A percentile compares a stretch with the other conserved stretches of the same genome.
phyloP scores from a whole-genome alignment of 2,329 filamentous ascomycete species.

The Xylariaceae sp. region DNA sequence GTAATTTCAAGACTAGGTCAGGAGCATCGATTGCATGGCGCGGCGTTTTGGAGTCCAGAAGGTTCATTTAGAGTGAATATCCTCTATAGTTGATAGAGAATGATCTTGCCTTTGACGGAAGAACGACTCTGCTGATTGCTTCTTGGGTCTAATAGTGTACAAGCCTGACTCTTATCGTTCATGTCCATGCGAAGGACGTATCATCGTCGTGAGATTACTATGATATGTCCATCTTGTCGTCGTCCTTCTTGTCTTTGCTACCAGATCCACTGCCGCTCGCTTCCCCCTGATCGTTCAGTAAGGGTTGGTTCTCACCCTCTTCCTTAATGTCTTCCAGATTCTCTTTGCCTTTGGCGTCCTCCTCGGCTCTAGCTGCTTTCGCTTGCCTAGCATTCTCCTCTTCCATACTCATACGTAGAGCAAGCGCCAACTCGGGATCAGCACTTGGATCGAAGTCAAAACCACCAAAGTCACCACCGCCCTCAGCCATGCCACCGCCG shows the following conservation, averaged over 20 bases:
- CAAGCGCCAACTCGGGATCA: conserved; percentile 91
- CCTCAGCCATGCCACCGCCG: conserved; percentile 51
- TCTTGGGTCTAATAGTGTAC: conserved; percentile 25
- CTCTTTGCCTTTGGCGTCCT: conserved; percentile 67
- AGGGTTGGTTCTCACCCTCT: conserved; percentile 65
- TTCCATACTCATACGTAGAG: conserved; percentile 95
- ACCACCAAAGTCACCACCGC: conserved; percentile 65
- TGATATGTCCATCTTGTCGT: conserved; percentile 90
- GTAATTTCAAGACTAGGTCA: background rate
- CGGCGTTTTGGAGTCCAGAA: conserved; percentile 18
- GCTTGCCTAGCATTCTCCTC: conserved; percentile 95
- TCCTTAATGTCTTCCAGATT: conserved; percentile 79
- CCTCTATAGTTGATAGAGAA: conserved; percentile 4
- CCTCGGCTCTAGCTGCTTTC: conserved; percentile 73
- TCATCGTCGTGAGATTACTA: conserved; percentile 34
- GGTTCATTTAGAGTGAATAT: conserved; percentile 6
- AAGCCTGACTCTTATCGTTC: conserved; percentile 19
- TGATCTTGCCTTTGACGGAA: conserved; percentile 5
- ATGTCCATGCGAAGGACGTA: conserved; percentile 4
- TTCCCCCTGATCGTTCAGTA: conserved; percentile 61
- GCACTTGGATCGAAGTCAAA: conserved; percentile 88
- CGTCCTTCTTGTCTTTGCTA: conserved; percentile 47
- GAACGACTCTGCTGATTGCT: conserved; percentile 10
- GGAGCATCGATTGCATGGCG: conserved; percentile 12
- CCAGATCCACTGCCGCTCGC: conserved; percentile 54